Percentiles rank a stretch among this genome's conserved stretches.
Conservation (phyloP, 2,329 filamentous ascomycete genomes). For the Microcyclospora tardicrescens region DNA sequence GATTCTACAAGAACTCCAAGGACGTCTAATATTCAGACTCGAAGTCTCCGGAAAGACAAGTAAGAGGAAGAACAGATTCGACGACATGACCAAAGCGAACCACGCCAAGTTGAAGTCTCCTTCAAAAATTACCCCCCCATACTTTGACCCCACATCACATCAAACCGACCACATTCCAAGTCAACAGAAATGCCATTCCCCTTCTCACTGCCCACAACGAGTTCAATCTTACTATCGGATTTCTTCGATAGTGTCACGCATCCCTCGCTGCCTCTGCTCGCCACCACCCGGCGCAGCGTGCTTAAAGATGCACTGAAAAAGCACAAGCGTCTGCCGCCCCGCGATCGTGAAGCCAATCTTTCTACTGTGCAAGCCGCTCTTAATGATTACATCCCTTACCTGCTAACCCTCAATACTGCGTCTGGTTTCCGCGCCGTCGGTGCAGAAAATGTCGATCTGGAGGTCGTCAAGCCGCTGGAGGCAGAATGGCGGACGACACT, state of each 20-base stretch:
- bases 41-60: too few species aligned
- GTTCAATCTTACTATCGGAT: slow-evolving; percentile 67
- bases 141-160: too few species aligned
- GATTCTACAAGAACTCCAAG: too few species aligned
- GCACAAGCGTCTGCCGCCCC: slow-evolving; percentile 70
- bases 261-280: slow-evolving; percentile 71
- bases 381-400: slow-evolving; percentile 69
- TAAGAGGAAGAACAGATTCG: too few species aligned
- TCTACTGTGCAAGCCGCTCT: slow-evolving; percentile 55
- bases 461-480: slow-evolving; percentile 54
- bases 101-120: too few species aligned
- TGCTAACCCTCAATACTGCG: slow-evolving; percentile 64
- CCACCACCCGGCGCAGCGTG: slow-evolving; percentile 72
- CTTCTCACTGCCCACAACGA: slow-evolving; percentile 80
- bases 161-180: too few species aligned
- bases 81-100: too few species aligned
- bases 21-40: too few species aligned
- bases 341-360: slow-evolving; percentile 58
- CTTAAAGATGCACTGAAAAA: slow-evolving; percentile 74
- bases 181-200: slow-evolving; percentile 63
- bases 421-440: slow-evolving; percentile 36
- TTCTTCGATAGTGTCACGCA: slow-evolving; percentile 70
- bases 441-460: slow-evolving; percentile 53
- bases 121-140: too few species aligned
- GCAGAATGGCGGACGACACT: slow-evolving; percentile 74